Conservation (phyloP, 768 basidiomycete species). For the Crepidotus variabilis region DNA sequence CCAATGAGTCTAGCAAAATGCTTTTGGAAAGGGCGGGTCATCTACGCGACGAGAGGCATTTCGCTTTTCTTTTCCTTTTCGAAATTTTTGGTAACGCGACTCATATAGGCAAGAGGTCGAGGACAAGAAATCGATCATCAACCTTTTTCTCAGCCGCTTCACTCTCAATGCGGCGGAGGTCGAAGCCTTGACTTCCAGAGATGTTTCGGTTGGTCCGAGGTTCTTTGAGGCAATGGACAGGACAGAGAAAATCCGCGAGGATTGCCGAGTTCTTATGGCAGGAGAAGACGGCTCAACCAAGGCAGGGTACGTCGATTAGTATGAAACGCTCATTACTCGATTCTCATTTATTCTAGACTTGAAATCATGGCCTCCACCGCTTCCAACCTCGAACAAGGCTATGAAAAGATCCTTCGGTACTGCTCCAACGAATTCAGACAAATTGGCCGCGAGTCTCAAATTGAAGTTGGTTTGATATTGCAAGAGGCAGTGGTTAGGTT, state of each 20-base stretch:
- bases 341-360: constrained; percentile 40
- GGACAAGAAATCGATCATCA: constrained; percentile 68
- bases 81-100: background rate
- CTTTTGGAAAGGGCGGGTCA: constrained; percentile 82
- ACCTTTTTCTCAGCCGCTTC: constrained; percentile 80
- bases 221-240: constrained; percentile 90
- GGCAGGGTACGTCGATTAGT: constrained; percentile 56
- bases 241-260: constrained; percentile 74
- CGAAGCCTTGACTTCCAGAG: constrained; percentile 71
- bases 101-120: constrained; percentile 60
- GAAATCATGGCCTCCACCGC: constrained; percentile 89
- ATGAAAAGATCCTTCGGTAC: constrained; percentile 86
- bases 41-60: constrained; percentile 69
- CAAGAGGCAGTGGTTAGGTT: constrained; percentile 71
- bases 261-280: constrained; percentile 84
- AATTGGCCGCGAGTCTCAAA: constrained; percentile 66
- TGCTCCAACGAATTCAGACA: constrained; percentile 81
- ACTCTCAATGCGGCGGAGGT: constrained; percentile 74
- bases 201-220: constrained; percentile 65
- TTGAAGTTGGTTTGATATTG: constrained; percentile 66
- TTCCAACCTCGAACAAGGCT: constrained; percentile 81
- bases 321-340: background rate
- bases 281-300: constrained; percentile 78
- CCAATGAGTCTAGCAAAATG: constrained; percentile 72
- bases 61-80: background rate